Base-by-base conservation (phyloP, 179 eudicot genomes). In the Beta lomatogona region DNA sequence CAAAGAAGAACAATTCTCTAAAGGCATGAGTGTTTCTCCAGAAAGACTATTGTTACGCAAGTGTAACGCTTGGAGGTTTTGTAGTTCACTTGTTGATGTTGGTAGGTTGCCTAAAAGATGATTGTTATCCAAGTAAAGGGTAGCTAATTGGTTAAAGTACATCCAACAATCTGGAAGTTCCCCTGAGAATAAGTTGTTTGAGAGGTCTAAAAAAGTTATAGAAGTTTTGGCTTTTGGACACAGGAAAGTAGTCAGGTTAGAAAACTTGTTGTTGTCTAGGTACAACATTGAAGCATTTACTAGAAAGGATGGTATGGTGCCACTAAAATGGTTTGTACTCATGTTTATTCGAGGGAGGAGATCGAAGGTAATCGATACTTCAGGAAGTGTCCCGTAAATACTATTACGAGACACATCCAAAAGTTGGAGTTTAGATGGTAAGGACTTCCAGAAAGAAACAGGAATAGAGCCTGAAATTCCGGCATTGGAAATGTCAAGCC, bases 361-460 rank as follows among this genome's bases (percentile, higher is more conserved):
- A 9, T 79, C 78, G 14, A 79, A 79, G 76, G 65, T 74, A 41
- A 52, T 22, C 0, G 80, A 61, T 55, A 75, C 19, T 41, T 75
- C 44, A 4, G 89, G 85, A 7, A 90, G 18, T 6, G 13, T 11
- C 46, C 88, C 89, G 18, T 72, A 18, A 28, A 90, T 44, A 18
- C 75, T 80, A 68, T 90, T 88, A 9, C 87, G 14, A n/a, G 91
- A 90, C 83, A 87, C 71, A 59, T 82, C 82, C 58, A 87, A 72
- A 44, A 19, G 12, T 0, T 2, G 5, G 4, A 86, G 16, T 6
- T 58, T 16, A 3, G 78, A 28, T 14, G 82, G 41, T 36, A 74
- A 45, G 44, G 83, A 75, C 57, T 60, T 77, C 89, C 88, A 88
- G 13, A 88, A 86, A 71, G 82, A 81, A 21, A 11, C 46, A 0